Percentiles rank a stretch among this genome's conserved stretches.
Conservation (phyloP, 2,329 filamentous ascomycete genomes). For the Allantophomopsis lycopodina region DNA sequence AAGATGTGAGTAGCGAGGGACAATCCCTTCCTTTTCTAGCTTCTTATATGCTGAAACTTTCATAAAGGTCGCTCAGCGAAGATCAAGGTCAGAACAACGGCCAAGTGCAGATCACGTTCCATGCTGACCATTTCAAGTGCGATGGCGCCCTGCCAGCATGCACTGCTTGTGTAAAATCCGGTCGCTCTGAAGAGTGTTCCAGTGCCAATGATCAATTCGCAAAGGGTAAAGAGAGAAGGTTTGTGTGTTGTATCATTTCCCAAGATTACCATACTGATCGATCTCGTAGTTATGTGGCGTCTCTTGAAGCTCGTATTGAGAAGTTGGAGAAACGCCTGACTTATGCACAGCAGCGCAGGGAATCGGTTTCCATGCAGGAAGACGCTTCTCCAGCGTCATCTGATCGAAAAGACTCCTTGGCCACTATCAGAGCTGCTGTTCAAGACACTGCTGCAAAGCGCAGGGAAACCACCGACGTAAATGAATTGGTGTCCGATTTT, state of each 20-base stretch:
- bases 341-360: constrained; percentile 57
- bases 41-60: not conserved
- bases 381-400: constrained; percentile 31
- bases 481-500: constrained; percentile 87
- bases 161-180: constrained; percentile 86
- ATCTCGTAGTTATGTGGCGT: constrained; percentile 68
- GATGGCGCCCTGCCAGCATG: constrained; percentile 93
- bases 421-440: constrained; percentile 46
- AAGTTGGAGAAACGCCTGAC: constrained; percentile 69
- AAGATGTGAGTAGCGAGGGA: constrained; percentile 37
- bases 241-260: constrained; percentile 7
- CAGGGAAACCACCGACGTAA: constrained; percentile 73
- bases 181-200: constrained; percentile 75
- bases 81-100: constrained; percentile 50
- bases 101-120: constrained; percentile 2
- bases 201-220: constrained; percentile 94
- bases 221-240: constrained; percentile 86
- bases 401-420: constrained; percentile 50
- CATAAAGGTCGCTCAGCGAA: constrained; percentile 65
- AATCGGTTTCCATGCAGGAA: constrained; percentile 53
- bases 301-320: constrained; percentile 82
- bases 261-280: constrained; percentile 6
- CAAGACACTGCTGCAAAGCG: constrained; percentile 49
- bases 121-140: constrained; percentile 36
- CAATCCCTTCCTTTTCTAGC: not conserved